These are phyloP conservation scores for Petunia secreta DNA, from an alignment of 257 asterid genomes.

Conservation along the genomic window DNA sequence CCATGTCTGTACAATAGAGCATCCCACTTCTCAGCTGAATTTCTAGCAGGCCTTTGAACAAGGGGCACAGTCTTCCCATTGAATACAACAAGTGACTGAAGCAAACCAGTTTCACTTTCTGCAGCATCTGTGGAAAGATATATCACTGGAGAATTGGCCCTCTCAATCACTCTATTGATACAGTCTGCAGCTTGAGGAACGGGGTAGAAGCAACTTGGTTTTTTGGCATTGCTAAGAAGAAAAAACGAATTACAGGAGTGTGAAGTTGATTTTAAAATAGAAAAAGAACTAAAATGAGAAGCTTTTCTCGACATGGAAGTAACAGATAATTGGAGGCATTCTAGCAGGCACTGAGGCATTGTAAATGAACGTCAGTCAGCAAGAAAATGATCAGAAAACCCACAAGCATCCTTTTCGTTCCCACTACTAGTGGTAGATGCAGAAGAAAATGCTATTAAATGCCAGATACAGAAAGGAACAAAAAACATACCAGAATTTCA, in stretches of 20 bases:
- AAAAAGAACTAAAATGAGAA: not conserved
- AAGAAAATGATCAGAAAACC: not conserved
- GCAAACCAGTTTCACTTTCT: constrained; percentile 83
- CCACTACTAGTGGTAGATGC: not conserved
- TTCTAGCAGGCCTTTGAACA: constrained; percentile 83
- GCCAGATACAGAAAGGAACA: constrained; percentile 15
- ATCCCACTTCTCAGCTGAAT: constrained; percentile 96
- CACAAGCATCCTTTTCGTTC: not conserved
- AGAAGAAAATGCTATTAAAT: not conserved
- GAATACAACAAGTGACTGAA: constrained; percentile 74
- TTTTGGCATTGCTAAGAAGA: constrained; percentile 78
- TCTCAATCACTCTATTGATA: constrained; percentile 79
- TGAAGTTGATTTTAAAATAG: not conserved
- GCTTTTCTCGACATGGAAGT: not conserved
- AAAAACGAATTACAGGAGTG: not conserved
- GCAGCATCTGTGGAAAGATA: constrained; percentile 97
- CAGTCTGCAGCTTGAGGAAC: constrained; percentile 97
- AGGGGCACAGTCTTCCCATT: constrained; percentile 94
- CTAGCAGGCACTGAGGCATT: not conserved
- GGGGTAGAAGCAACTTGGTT: constrained; percentile 90
- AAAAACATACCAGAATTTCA: constrained; percentile 83
- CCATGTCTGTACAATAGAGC: constrained; percentile 89
- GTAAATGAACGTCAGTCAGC: not conserved
- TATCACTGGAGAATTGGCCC: constrained; percentile 76
- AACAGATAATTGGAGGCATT: constrained; percentile 8